These are phyloP conservation scores for Carex arenaria DNA, from an alignment of 202 grass and related monocot species.

Conservation along the genomic window DNA sequence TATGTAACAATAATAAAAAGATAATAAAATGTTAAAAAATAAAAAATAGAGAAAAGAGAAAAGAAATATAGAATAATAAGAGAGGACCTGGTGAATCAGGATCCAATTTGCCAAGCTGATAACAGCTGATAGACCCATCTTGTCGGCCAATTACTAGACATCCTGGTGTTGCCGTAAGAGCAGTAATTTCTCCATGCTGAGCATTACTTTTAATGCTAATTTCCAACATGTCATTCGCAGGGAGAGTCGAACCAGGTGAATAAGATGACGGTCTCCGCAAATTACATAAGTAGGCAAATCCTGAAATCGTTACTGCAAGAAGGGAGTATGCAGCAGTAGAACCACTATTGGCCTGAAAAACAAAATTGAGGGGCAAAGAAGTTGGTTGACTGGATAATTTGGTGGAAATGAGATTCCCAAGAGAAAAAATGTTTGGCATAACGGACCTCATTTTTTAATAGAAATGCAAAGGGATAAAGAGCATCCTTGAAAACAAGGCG, in stretches of 20 bases:
- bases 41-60: background rate
- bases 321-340: slow-evolving; percentile 51
- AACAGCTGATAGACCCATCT: slow-evolving; percentile 81
- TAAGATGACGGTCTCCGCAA: slow-evolving; percentile 61
- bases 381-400: background rate
- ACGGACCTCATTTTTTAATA: slow-evolving; percentile 67
- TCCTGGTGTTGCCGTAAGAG: slow-evolving; percentile 55
- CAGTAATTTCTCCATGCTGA: slow-evolving; percentile 62
- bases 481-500: slow-evolving; percentile 73
- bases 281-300: slow-evolving; percentile 58
- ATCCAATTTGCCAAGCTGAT: slow-evolving; percentile 71
- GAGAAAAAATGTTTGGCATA: slow-evolving; percentile 24
- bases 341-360: slow-evolving; percentile 44
- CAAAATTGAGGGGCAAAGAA: slow-evolving; percentile 13
- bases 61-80: background rate
- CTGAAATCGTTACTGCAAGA: slow-evolving; percentile 66
- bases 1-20: background rate
- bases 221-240: slow-evolving; percentile 54
- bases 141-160: slow-evolving; percentile 66
- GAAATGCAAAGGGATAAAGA: slow-evolving; percentile 61
- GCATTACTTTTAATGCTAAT: slow-evolving; percentile 57
- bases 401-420: background rate
- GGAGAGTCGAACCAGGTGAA: slow-evolving; percentile 59
- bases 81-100: slow-evolving; percentile 61
- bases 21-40: background rate